A percentile compares a stretch with the other conserved stretches of the same genome.
Conservation (phyloP, 2,329 filamentous ascomycete species). For the Zymoseptoria passerinii region DNA sequence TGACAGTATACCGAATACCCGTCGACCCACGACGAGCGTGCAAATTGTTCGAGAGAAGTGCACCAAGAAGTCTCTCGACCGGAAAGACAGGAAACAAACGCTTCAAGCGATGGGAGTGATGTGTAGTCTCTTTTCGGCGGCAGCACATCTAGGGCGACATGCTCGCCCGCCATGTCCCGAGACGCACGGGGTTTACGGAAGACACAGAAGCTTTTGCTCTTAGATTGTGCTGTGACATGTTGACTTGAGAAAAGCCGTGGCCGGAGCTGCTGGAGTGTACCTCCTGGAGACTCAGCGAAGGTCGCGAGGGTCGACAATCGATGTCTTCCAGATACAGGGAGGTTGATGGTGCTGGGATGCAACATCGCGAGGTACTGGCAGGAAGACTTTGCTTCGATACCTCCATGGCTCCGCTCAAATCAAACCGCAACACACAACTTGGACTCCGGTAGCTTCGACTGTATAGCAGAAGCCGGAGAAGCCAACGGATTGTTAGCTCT, state of each 20-base stretch:
- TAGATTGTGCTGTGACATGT: background rate
- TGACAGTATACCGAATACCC: background rate
- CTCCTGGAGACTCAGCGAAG: background rate
- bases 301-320: background rate
- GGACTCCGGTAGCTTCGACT: too few species aligned
- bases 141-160: background rate
- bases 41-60: background rate
- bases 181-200: background rate
- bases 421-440: too few species aligned
- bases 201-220: background rate
- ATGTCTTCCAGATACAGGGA: background rate
- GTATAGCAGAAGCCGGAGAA: too few species aligned
- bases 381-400: background rate
- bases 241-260: background rate
- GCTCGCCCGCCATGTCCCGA: background rate
- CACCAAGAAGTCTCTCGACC: background rate
- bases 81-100: conserved; percentile 8
- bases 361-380: background rate
- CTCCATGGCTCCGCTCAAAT: too few species aligned
- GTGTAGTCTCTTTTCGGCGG: background rate
- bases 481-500: too few species aligned
- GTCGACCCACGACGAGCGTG: background rate
- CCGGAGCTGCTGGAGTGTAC: background rate
- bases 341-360: background rate
- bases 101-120: conserved; percentile 6